Evolutionary conservation across 2,329 filamentous ascomycete species (phyloP), one percentile per base, ranked within the genome.

Genomic region (Penicillium sp.): DNA sequence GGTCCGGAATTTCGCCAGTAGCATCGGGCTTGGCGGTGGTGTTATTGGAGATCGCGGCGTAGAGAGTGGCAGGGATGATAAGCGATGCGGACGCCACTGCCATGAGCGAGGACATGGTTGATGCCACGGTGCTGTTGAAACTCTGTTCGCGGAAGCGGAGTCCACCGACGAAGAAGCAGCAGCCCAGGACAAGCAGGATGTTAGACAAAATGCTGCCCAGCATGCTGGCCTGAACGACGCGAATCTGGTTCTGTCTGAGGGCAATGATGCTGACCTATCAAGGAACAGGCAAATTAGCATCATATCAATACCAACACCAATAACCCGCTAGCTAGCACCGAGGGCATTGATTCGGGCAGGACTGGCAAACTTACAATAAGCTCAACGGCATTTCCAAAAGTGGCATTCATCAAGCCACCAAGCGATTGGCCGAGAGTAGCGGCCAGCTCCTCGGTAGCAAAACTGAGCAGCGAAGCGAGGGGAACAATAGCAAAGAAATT

Each of bases 161-260:
- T 29, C 87, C 87, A 48, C 87, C 87, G 48, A 86, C 78, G 57
- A 89, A 75, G 72, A 88, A 88, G 69, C 85, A 88, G 77, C 87
- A 87, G 60, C 85, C 85, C 65, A 89, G 78, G 41, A 89, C 91
- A 21, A 97, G 81, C 7, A 97, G 78, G 57, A 96, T 84, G 70
- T 97, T 97, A 57, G 91, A 96, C 34, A 97, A 77, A 60, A 97
- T 95, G 63, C 87, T 94, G 42, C 93, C 91, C 31, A 97, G 82
- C 90, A 97, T 97, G 56, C 88, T 95, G 19, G 91, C 86, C 72
- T 97, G 93, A n/a, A 97, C 91, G 57, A 97, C 90, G 61, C 91
- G 84, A 64, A 96, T 94, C 72, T 97, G 86, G 55, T 83, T 82
- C 60, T 93, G 82, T 57, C 77, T 81, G 40, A 98, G 78, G 17